Evolutionary conservation across 1,284 basidiomycete species (phyloP).

Genomic region (Hymenochaete sp.): DNA sequence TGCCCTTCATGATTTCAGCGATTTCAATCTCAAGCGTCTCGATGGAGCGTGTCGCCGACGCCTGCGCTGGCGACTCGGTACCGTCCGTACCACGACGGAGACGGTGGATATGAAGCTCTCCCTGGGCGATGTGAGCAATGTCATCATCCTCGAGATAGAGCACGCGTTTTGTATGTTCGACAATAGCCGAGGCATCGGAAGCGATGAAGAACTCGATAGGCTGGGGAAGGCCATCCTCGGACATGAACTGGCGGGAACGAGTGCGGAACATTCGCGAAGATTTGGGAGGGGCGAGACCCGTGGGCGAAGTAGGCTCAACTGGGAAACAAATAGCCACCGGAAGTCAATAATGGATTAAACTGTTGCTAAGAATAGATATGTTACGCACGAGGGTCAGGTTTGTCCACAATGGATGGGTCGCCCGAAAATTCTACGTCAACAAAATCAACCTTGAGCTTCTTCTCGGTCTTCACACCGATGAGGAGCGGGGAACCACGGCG

Average conservation of each 20-base stretch:
- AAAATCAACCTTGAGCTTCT: conserved; percentile 99
- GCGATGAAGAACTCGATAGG: conserved; percentile 99
- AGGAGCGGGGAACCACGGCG: conserved; percentile 95
- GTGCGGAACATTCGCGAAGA: conserved; percentile 86
- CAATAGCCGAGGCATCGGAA: conserved; percentile 92
- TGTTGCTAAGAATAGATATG: neutral
- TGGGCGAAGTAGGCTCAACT: conserved; percentile 45
- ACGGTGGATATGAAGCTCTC: conserved; percentile 98
- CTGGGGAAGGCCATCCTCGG: conserved; percentile 95
- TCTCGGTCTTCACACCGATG: conserved; percentile 99
- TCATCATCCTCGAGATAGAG: conserved; percentile 99
- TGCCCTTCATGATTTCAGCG: conserved; percentile 99
- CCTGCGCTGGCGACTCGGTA: conserved; percentile 42
- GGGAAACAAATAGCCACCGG: neutral
- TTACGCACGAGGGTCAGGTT: conserved; percentile 50
- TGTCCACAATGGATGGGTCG: conserved; percentile 53
- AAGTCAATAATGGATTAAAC: neutral
- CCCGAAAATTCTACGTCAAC: conserved; percentile 95
- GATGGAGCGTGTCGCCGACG: conserved; percentile 85
- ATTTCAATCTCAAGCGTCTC: conserved; percentile 99
- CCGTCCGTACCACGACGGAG: conserved; percentile 83
- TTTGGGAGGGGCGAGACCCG: conserved; percentile 56
- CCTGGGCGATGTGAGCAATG: conserved; percentile 95
- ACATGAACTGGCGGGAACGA: conserved; percentile 97
- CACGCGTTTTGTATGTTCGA: conserved; percentile 99